phyloP scores from a whole-genome alignment of 495 filamentous ascomycete genomes.

The Aspergillus sclerotioniger region DNA sequence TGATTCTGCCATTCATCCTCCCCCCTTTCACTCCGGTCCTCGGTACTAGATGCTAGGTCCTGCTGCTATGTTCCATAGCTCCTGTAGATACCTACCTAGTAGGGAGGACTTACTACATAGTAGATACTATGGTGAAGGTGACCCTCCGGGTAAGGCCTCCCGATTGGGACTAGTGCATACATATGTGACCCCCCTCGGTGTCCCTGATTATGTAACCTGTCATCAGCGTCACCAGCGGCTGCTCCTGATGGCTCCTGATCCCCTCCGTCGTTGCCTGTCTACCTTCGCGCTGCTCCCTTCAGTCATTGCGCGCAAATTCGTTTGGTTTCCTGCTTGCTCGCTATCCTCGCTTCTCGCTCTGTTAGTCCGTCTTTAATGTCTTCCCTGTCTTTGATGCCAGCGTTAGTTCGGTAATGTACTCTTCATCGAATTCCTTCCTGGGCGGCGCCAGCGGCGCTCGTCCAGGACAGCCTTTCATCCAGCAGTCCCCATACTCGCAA shows the following conservation, averaged over 20 bases:
- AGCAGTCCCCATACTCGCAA: conserved; percentile 47
- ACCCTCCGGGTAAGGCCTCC: neutral
- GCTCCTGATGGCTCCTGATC: conserved; percentile 2
- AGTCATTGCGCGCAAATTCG: conserved; percentile 12
- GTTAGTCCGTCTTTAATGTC: conserved; percentile 21
- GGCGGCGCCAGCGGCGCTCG: conserved; percentile 73
- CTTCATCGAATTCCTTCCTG: conserved; percentile 79
- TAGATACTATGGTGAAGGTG: too few species aligned
- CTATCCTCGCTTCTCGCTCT: conserved; percentile 20
- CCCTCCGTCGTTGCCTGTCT: conserved; percentile 8
- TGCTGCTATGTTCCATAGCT: too few species aligned
- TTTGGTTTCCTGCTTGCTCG: conserved; percentile 13
- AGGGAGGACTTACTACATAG: too few species aligned
- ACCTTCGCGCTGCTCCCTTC: conserved; percentile 1
- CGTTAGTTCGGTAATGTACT: conserved; percentile 65
- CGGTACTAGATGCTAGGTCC: too few species aligned
- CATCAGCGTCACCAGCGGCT: conserved; percentile 5
- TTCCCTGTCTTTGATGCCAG: conserved; percentile 27
- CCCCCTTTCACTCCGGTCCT: too few species aligned
- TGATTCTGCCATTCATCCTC: too few species aligned
- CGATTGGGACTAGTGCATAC: conserved; percentile 6
- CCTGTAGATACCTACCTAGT: too few species aligned
- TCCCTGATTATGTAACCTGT: conserved; percentile 12
- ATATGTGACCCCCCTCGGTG: conserved; percentile 10
- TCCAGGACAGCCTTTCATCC: conserved; percentile 60